Evolutionary conservation across 164 flowering plant species (phyloP).

Genomic region (Kalanchoe fedtschenkoi): DNA sequence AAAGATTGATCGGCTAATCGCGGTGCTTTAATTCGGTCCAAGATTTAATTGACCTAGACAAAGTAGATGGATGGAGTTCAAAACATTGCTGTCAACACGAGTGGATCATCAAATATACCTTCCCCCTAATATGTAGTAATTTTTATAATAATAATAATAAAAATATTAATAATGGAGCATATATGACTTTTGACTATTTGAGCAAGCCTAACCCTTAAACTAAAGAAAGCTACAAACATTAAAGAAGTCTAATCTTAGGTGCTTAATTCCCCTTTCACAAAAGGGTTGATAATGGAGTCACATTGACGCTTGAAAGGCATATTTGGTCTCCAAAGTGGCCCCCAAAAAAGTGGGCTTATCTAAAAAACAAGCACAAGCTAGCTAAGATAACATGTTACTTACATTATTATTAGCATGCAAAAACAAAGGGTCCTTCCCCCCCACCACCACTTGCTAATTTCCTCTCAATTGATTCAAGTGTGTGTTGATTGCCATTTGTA

Average conservation of each 20-base stretch:
- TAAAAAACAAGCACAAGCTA: not conserved
- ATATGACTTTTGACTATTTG: no score
- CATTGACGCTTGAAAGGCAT: not conserved
- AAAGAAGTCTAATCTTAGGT: not conserved
- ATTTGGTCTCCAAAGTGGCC: not conserved
- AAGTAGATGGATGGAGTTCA: no score
- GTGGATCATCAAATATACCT: no score
- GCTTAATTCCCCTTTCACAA: not conserved
- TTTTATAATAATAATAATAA: no score
- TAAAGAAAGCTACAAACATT: not conserved
- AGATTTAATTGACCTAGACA: no score
- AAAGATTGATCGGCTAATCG: no score
- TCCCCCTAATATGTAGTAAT: no score
- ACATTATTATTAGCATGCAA: conserved; percentile 3
- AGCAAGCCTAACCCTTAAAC: not conserved
- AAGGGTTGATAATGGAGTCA: conserved; percentile 1
- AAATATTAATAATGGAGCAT: no score
- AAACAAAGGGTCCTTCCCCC: not conserved
- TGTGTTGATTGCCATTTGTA: no score
- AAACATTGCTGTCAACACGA: no score
- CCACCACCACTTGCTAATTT: not conserved
- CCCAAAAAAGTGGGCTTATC: not conserved
- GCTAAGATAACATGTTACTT: not conserved
- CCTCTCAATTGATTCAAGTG: no score
- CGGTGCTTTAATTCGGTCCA: no score